Evolutionary conservation across 305 asterid genomes (phyloP).

Genomic region (Withania somnifera): DNA sequence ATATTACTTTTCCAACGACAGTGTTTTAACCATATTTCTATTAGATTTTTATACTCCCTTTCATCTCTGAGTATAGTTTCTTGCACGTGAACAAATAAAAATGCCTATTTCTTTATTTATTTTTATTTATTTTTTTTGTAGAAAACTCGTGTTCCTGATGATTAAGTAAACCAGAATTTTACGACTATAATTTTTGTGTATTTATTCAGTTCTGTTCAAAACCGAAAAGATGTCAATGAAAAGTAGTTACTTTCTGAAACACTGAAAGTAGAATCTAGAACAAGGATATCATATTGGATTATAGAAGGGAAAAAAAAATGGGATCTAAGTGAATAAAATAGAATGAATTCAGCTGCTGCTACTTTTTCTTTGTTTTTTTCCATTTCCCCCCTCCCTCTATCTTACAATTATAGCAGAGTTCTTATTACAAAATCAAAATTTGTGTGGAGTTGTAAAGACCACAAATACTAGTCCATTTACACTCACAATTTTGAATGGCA

Average conservation of each 20-base stretch:
- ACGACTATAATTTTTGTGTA: too few species aligned
- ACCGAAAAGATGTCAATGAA: not conserved
- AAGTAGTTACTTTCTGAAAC: not conserved
- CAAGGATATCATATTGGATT: not conserved
- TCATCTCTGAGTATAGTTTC: too few species aligned
- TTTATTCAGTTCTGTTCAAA: too few species aligned
- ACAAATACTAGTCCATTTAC: slow-evolving; percentile 5
- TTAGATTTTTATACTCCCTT: not conserved
- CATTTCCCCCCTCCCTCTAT: not conserved
- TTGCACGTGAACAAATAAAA: too few species aligned
- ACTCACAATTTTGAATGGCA: not conserved
- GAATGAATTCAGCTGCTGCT: not conserved
- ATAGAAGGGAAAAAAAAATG: not conserved
- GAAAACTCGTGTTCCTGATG: too few species aligned
- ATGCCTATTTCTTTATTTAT: too few species aligned
- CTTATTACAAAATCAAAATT: slow-evolving; percentile 8
- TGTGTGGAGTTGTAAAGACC: slow-evolving; percentile 1
- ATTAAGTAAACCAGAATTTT: too few species aligned
- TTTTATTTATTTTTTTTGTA: too few species aligned
- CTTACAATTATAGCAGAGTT: slow-evolving; percentile 5
- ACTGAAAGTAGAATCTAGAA: not conserved
- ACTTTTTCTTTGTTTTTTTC: not conserved
- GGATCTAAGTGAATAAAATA: not conserved
- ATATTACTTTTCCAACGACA: not conserved
- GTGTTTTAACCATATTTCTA: not conserved